Evolutionary conservation across 2,329 filamentous ascomycete genomes (phyloP).

Genomic region (Massarina eburnea): DNA sequence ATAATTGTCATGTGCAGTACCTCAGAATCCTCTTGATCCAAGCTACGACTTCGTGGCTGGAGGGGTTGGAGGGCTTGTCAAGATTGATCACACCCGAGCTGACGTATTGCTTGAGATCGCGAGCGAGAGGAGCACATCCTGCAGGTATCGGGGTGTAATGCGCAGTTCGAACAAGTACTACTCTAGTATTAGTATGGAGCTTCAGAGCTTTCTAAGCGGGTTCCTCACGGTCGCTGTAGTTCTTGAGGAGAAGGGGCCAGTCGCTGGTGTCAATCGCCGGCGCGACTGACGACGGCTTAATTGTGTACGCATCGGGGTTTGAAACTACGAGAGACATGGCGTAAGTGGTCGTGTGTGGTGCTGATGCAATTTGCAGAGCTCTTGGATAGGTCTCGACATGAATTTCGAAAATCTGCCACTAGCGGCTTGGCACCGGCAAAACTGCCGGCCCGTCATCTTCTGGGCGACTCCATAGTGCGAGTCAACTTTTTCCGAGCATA

Average conservation of each 20-base stretch:
- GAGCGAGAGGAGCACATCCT: slow-evolving; percentile 86
- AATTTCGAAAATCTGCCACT: slow-evolving; percentile 10
- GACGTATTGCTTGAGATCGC: slow-evolving; percentile 96
- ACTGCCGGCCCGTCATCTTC: neutral
- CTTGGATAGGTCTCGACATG: neutral
- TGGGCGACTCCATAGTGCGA: too few relatives aligned
- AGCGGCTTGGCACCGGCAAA: slow-evolving; percentile 2
- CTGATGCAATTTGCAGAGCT: slow-evolving; percentile 29
- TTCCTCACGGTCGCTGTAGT: slow-evolving; percentile 84
- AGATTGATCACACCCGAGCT: slow-evolving; percentile 98
- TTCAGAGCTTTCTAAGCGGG: slow-evolving; percentile 24
- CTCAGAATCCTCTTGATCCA: slow-evolving; percentile 98
- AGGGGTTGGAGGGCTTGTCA: slow-evolving; percentile 96
- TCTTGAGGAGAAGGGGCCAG: slow-evolving; percentile 93
- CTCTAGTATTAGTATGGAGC: slow-evolving; percentile 24
- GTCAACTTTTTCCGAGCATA: too few relatives aligned
- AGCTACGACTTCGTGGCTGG: slow-evolving; percentile 96
- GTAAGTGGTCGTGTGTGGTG: slow-evolving; percentile 20
- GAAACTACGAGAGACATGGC: slow-evolving; percentile 41
- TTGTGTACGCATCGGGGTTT: slow-evolving; percentile 70
- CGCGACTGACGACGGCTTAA: slow-evolving; percentile 85
- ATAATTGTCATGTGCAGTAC: slow-evolving; percentile 49
- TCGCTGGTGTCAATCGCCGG: slow-evolving; percentile 81
- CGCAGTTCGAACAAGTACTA: slow-evolving; percentile 88
- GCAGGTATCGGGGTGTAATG: slow-evolving; percentile 97